These are phyloP conservation scores for Sordaria brevicollis DNA, from an alignment of 495 filamentous ascomycete genomes.

Conservation along the genomic window DNA sequence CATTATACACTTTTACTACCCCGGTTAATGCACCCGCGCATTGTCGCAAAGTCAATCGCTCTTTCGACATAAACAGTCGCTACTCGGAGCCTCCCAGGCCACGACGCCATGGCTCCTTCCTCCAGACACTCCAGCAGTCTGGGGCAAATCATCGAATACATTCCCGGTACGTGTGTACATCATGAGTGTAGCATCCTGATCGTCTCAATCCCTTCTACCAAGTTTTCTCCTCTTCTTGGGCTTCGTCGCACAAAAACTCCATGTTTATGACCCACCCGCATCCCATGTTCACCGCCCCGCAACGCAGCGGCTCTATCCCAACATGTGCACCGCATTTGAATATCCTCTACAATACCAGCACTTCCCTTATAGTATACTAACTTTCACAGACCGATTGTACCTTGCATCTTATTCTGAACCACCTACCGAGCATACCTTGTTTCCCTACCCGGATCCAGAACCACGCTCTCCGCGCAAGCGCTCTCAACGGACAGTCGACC, in stretches of 20 bases:
- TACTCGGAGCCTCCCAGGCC: background rate
- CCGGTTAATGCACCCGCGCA: background rate
- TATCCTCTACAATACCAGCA: constrained; percentile 1
- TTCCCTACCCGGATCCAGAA: constrained; percentile 62
- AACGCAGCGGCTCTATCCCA: background rate
- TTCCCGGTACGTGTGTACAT: constrained; percentile 38
- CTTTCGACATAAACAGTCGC: background rate
- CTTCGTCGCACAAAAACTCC: background rate
- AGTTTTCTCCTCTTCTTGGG: background rate
- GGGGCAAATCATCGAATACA: constrained; percentile 49
- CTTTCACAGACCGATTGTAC: constrained; percentile 75
- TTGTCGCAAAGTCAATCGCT: background rate
- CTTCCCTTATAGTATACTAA: constrained; percentile 22
- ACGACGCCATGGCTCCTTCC: constrained; percentile 33
- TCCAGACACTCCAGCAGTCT: constrained; percentile 28
- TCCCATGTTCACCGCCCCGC: background rate
- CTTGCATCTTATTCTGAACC: constrained; percentile 82
- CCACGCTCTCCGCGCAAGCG: constrained; percentile 60
- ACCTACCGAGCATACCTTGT: constrained; percentile 69
- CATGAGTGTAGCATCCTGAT: background rate
- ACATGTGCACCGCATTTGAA: constrained; percentile 1
- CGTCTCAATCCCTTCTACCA: background rate
- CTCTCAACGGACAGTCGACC: constrained; percentile 53
- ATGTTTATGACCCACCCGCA: background rate
- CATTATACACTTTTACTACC: background rate